These are phyloP conservation scores for Metschnikowia kofuensis DNA, from an alignment of 805 yeast genomes.

Conservation along the genomic window DNA sequence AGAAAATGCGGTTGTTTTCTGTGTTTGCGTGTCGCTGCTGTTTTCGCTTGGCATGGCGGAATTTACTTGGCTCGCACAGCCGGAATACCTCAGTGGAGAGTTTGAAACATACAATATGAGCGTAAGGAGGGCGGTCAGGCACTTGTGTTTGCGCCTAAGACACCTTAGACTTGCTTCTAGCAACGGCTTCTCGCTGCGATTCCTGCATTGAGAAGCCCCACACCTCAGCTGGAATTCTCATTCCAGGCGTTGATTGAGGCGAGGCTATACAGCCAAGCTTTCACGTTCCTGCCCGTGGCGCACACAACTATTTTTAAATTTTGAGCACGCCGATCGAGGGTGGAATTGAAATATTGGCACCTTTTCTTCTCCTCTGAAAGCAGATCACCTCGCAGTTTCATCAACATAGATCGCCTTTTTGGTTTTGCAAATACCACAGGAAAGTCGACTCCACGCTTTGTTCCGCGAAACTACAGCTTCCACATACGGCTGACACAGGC, in stretches of 20 bases:
- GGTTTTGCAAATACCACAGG: neutral
- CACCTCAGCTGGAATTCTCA: neutral
- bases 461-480: slow-evolving; percentile 5
- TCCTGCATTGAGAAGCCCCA: neutral
- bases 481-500: neutral
- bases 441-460: slow-evolving; percentile 2
- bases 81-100: neutral
- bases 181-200: neutral
- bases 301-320: neutral
- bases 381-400: neutral
- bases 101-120: no score
- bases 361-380: neutral
- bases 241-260: neutral
- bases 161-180: neutral
- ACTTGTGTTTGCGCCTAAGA: neutral
- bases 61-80: neutral
- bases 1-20: neutral
- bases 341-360: neutral
- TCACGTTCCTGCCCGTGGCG: slow-evolving; percentile 5
- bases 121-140: no score
- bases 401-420: neutral
- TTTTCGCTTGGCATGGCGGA: neutral
- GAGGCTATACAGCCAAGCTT: slow-evolving; percentile 5
- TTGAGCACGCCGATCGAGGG: neutral
- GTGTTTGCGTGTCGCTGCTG: neutral